Base-by-base conservation (phyloP, 1,284 basidiomycete genomes). In the Ustilago nuda region DNA sequence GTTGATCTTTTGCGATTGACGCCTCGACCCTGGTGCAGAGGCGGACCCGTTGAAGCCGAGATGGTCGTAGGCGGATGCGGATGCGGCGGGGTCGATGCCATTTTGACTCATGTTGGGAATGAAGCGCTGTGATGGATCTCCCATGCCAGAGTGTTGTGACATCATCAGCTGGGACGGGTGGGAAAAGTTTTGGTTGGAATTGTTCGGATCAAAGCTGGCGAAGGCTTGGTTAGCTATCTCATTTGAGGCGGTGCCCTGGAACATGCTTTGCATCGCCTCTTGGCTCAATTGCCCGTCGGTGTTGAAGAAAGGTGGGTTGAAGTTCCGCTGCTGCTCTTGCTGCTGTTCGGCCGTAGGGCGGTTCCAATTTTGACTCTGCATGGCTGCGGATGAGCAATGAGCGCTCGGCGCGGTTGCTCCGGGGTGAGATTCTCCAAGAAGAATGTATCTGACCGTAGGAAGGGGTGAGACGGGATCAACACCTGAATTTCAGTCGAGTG, bases 11-110 rank as follows among this genome's bases (percentile, higher is more conserved):
- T 66, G 61, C 13, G 66, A 66, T 33, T 56, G 66, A 17, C 74
- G 64, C 53, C 70, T 54, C 17, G 71, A 74, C 33, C 52, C 57
- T 8, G 66, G 67, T 36, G 61, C 66, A 23, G 75, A 73, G n/a
- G 55, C 57, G 33, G 70, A 66, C 4, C 45, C 45, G 66, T 62
- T 65, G 69, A 63, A 79, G 46, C 71, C 74, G 15, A 74, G 56
- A 46, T 74, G 77, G 9, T 71, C 74, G 52, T 79, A 79, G 2
- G 69, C 76, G n/a, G 76, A 76, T 17, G 78, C 72, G 15, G 76
- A 57, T 35, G 66, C 68, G 8, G 76, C 71, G 17, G 60, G 62
- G 32, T 76, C 74, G 30, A 66, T 30, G 11, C 60, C 61, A 45
- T 60, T 75, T 3, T 59, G 27, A 13, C 41, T 17, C 50, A 72